Base-by-base conservation (phyloP, 768 basidiomycete genomes). In the Imleria badia region DNA sequence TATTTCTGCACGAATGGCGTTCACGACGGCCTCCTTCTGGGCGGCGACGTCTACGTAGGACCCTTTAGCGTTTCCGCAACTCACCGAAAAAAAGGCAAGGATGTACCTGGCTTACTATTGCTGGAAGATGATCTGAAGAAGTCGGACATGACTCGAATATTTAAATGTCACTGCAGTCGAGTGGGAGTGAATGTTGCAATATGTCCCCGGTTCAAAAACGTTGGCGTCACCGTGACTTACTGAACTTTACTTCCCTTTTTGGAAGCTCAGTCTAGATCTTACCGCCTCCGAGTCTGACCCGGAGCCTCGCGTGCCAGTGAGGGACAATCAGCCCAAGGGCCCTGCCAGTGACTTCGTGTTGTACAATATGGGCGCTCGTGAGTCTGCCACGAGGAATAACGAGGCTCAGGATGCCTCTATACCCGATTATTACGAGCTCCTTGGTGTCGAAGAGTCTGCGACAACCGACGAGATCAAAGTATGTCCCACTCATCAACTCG, bases 391-490 rank as follows among this genome's bases (percentile, higher is more conserved):
- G 19, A 74, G 74, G 40, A 60, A 73, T 12, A 54, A 67, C 22
- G 61, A 59, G 33, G 56, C 58, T 4, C 59, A 64, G 2, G 69
- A 66, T 1, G 60, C 57, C 23, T 64, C 70, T 7, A 61, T 69
- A 9, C 69, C 78, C 17, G 87, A 95, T 66, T 96, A 94, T 69
- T 97, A 97, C 67, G 75, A 87, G 48, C 78, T 96, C 15, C 76
- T 97, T 5, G 84, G 85, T 40, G 81, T 97, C 1, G 83, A 86
- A 36, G 93, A 95, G 64, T 81, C 84, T 53, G 94, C 94, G 3
- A 87, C 87, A 2, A 71, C 79, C 19, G 93, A 94, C 40, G 95
- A 98, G 68, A 96, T 98, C 73, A 94, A 87, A 80, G 94, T 84
- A 17, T 11, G 64, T 57, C 34, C 44, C 30, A 30, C 20, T 39